These are phyloP conservation scores for Tylopilus rubrobrunneus DNA, from an alignment of 768 basidiomycete genomes.

Conservation along the genomic window DNA sequence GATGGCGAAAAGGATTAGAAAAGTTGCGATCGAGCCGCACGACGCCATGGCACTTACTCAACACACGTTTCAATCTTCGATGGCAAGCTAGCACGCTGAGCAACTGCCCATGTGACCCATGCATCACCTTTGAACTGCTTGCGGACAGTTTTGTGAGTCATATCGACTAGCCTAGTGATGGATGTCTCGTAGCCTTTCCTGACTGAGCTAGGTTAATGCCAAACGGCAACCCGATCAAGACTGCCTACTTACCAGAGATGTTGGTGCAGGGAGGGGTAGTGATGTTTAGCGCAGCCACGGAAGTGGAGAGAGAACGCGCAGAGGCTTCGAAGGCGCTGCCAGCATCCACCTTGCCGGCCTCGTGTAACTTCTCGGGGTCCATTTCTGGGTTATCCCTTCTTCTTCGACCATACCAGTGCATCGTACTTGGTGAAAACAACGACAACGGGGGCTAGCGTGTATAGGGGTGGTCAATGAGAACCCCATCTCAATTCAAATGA, in stretches of 20 bases:
- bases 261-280: background rate
- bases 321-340: background rate
- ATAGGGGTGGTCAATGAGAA: no score
- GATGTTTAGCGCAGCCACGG: background rate
- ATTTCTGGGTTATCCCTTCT: background rate
- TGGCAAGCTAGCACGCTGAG: slow-evolving; percentile 2
- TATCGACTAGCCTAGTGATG: background rate
- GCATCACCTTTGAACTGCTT: slow-evolving; percentile 4
- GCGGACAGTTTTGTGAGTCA: background rate
- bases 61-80: slow-evolving; percentile 5
- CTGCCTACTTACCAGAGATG: background rate
- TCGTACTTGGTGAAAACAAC: slow-evolving; percentile 10
- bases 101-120: slow-evolving; percentile 7
- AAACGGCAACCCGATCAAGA: no score
- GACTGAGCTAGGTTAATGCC: background rate
- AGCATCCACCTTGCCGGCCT: background rate
- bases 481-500: background rate
- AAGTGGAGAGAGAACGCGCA: background rate
- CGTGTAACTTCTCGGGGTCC: background rate
- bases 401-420: background rate
- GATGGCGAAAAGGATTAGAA: background rate
- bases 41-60: background rate
- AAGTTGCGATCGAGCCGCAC: background rate
- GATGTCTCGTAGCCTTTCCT: background rate
- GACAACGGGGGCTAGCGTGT: background rate